Evolutionary conservation across 176 grass and related monocot species (phyloP).

Genomic region (Phoenix dactylifera): DNA sequence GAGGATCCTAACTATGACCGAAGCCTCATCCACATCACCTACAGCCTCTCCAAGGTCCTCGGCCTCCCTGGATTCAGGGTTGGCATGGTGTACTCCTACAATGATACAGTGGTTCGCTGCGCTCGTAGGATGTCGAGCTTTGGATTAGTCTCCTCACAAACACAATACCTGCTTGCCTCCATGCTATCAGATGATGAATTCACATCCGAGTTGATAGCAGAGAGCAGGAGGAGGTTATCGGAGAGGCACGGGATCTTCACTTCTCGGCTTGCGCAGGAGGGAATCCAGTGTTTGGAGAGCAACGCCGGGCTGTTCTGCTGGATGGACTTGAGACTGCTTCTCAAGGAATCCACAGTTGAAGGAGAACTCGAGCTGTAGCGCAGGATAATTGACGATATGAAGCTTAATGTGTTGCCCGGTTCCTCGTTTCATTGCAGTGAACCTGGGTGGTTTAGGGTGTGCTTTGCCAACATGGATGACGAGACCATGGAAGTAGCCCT

Average conservation of each 20-base stretch:
- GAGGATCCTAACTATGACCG: conserved; percentile 22
- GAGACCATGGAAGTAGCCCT: no score
- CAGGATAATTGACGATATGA: conserved; percentile 42
- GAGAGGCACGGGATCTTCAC: conserved; percentile 38
- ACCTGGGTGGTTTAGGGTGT: no score
- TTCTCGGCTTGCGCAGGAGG: conserved; percentile 25
- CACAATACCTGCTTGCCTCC: conserved; percentile 61
- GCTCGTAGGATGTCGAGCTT: conserved; percentile 95
- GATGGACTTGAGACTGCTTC: conserved; percentile 77
- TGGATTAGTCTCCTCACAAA: conserved; percentile 85
- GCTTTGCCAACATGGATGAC: no score
- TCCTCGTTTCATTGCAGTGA: no score
- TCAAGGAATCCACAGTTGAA: conserved; percentile 44
- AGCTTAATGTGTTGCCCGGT: no score
- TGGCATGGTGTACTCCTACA: conserved; percentile 84
- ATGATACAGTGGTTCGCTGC: conserved; percentile 58
- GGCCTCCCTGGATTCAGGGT: no score
- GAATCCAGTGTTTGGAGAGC: conserved; percentile 48
- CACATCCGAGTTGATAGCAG: conserved; percentile 29
- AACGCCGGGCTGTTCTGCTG: conserved; percentile 85
- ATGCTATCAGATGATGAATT: conserved; percentile 73
- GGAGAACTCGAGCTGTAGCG: conserved; percentile 77
- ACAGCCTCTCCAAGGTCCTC: no score
- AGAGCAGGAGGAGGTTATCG: conserved; percentile 36
- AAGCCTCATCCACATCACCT: conserved; percentile 62